phyloP scores from a whole-genome alignment of 768 basidiomycete species.

The Tulasnella calospora region DNA sequence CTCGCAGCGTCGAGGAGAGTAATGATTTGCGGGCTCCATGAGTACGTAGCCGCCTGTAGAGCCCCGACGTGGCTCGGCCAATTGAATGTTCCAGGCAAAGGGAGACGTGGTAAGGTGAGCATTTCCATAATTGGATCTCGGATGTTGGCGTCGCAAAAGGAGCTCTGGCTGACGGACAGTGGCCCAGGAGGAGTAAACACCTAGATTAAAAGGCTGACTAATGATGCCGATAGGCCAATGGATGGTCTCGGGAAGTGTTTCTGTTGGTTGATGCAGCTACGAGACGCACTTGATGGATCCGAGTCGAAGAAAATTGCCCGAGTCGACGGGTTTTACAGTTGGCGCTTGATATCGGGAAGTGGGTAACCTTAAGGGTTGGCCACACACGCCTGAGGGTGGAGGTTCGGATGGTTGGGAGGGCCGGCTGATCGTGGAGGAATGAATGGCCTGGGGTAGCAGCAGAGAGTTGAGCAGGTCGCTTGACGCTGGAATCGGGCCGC shows the following conservation, averaged over 20 bases:
- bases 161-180: neutral
- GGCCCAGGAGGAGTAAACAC: neutral
- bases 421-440: neutral
- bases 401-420: neutral
- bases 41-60: neutral
- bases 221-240: neutral
- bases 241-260: neutral
- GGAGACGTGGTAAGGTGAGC: constrained; percentile 10
- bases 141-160: neutral
- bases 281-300: neutral
- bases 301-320: neutral
- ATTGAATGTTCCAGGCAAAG: constrained; percentile 2
- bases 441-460: neutral
- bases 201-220: neutral
- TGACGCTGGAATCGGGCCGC: neutral
- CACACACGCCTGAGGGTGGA: neutral
- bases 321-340: neutral
- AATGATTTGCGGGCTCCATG: constrained; percentile 10
- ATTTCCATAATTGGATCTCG: neutral
- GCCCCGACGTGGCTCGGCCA: neutral
- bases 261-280: neutral
- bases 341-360: neutral
- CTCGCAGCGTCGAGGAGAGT: no score
- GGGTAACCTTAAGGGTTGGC: neutral
- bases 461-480: neutral